Evolutionary conservation across 1,284 basidiomycete genomes (phyloP).

Genomic region (Ceratobasidium sp.): DNA sequence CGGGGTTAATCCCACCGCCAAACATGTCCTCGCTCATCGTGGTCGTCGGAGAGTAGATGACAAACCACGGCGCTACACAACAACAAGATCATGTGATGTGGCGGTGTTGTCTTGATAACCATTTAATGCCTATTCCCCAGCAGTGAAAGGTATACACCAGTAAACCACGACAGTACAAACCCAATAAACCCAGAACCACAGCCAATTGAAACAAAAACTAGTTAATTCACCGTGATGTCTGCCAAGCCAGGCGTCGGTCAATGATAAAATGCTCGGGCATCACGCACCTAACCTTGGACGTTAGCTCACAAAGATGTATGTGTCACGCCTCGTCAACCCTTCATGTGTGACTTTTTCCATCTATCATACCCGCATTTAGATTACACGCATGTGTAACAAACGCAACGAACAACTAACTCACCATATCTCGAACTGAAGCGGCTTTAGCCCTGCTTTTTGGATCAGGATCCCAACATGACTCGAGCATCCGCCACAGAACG

Average conservation of each 20-base stretch:
- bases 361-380: background rate
- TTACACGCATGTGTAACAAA: background rate
- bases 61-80: slow-evolving; percentile 5
- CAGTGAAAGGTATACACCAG: background rate
- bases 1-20: slow-evolving; percentile 37
- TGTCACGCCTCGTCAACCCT: background rate
- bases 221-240: background rate
- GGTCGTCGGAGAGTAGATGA: slow-evolving; percentile 36
- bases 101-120: too few species aligned
- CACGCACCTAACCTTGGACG: background rate
- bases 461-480: background rate
- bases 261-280: background rate
- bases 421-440: background rate
- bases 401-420: background rate
- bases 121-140: too few species aligned
- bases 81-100: slow-evolving; percentile 22
- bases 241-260: background rate
- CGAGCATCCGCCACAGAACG: background rate
- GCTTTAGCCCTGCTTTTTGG: background rate
- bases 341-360: background rate
- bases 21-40: slow-evolving; percentile 44
- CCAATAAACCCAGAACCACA: background rate
- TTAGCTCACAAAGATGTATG: background rate
- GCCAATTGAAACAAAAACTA: background rate
- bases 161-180: background rate